Percentiles rank a stretch among this genome's conserved stretches.
These are phyloP conservation scores for Plectosphaerella cucumerina DNA, from an alignment of 2,329 filamentous ascomycete genomes.

Conservation along the genomic window DNA sequence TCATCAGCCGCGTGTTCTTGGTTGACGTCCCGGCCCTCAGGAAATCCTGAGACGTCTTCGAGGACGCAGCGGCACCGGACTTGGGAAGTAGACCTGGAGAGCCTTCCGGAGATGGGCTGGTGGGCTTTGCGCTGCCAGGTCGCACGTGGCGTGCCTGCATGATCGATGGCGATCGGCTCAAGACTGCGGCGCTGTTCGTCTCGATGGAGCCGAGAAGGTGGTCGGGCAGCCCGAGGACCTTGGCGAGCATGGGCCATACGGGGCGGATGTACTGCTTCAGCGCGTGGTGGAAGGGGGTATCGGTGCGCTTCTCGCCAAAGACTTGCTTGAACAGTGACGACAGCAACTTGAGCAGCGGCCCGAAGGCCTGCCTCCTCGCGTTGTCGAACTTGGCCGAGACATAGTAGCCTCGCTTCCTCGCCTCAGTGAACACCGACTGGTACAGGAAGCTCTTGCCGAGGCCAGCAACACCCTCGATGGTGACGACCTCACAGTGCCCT, in stretches of 20 bases:
- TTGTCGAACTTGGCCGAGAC: constrained; percentile 64
- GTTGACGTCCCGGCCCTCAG: constrained; percentile 53
- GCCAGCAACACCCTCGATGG: constrained; percentile 57
- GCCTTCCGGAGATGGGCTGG: constrained; percentile 41
- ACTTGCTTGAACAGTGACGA: constrained; percentile 65
- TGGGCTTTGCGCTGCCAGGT: neutral
- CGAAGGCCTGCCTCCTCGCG: constrained; percentile 56
- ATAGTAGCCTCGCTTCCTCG: constrained; percentile 58
- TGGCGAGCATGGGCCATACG: constrained; percentile 61
- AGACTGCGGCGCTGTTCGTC: constrained; percentile 1
- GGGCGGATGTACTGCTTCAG: constrained; percentile 60
- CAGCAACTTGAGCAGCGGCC: constrained; percentile 59
- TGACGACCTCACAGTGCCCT: constrained; percentile 60
- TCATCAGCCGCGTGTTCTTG: constrained; percentile 72
- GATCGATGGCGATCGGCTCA: constrained; percentile 26
- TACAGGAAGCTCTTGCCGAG: constrained; percentile 64
- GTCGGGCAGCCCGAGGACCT: constrained; percentile 59
- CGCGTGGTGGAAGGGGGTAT: constrained; percentile 58
- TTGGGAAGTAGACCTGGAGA: constrained; percentile 28
- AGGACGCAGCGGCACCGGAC: constrained; percentile 32
- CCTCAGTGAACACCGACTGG: constrained; percentile 58
- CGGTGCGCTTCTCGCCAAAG: constrained; percentile 62
- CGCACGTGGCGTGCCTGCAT: constrained; percentile 11
- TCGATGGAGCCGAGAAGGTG: constrained; percentile 59
- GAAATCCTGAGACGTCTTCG: constrained; percentile 56